Conservation (phyloP, 768 basidiomycete species). For the Suillus weaverae region DNA sequence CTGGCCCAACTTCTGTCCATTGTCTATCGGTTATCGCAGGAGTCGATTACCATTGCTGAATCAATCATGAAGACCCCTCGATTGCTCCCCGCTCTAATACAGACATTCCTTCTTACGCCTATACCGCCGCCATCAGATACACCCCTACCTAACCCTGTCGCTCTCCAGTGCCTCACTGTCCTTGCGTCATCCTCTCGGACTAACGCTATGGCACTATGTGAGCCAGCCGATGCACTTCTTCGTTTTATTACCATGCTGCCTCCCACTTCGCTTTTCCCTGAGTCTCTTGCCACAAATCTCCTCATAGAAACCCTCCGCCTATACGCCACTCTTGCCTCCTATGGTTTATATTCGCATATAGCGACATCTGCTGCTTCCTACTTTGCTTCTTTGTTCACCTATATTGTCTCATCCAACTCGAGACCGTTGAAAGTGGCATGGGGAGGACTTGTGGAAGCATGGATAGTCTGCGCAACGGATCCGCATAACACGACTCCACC, state of each 20-base stretch:
- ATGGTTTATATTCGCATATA: constrained; percentile 74
- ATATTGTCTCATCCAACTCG: constrained; percentile 38
- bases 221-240: constrained; percentile 63
- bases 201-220: constrained; percentile 58
- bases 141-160: constrained; percentile 41
- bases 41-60: constrained; percentile 53
- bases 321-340: constrained; percentile 66
- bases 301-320: constrained; percentile 59
- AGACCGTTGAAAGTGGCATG: constrained; percentile 47
- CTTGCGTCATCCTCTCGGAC: constrained; percentile 67
- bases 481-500: constrained; percentile 85
- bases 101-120: constrained; percentile 57
- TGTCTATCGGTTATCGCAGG: constrained; percentile 59
- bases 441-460: constrained; percentile 60
- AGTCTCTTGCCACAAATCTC: constrained; percentile 42
- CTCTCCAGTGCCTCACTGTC: constrained; percentile 55
- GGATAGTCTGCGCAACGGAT: constrained; percentile 85
- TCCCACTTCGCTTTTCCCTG: constrained; percentile 39
- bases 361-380: constrained; percentile 60
- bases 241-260: constrained; percentile 69
- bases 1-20: constrained; percentile 57
- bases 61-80: constrained; percentile 51
- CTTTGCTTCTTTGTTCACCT: constrained; percentile 51
- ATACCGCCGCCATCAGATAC: constrained; percentile 40
- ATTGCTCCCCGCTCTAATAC: constrained; percentile 52